phyloP scores from a whole-genome alignment of 768 basidiomycete genomes.

The Pisolithus orientalis region DNA sequence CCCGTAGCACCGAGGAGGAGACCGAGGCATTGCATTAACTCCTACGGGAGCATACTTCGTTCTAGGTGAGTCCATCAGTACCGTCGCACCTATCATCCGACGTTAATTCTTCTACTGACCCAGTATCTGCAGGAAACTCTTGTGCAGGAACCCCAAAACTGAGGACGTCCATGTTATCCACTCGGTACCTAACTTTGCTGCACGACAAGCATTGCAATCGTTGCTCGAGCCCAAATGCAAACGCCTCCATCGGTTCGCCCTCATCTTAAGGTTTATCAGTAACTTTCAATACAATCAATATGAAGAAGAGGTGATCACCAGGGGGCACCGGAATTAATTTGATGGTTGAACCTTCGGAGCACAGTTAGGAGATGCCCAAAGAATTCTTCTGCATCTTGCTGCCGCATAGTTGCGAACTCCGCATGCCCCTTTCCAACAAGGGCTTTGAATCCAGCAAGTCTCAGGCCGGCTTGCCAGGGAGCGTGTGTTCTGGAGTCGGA shows the following conservation, averaged over 20 bases:
- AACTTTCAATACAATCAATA: not conserved
- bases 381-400: conserved; percentile 97
- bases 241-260: conserved; percentile 66
- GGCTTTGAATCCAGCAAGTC: conserved; percentile 78
- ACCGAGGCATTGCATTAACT: conserved; percentile 56
- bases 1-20: conserved; percentile 38
- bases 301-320: conserved; percentile 13
- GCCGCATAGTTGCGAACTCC: conserved; percentile 94
- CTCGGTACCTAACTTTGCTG: conserved; percentile 72
- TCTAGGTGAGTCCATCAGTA: conserved; percentile 34
- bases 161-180: conserved; percentile 70
- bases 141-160: conserved; percentile 73
- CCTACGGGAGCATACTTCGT: conserved; percentile 55
- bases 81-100: not conserved
- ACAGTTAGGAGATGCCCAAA: conserved; percentile 72
- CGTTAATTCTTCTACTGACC: not conserved
- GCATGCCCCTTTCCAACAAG: conserved; percentile 89
- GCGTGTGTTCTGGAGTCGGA: conserved; percentile 16
- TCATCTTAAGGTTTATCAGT: conserved; percentile 1
- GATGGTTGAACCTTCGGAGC: conserved; percentile 60
- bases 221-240: conserved; percentile 83
- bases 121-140: conserved; percentile 19
- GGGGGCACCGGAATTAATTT: conserved; percentile 33
- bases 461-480: conserved; percentile 67
- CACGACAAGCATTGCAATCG: conserved; percentile 78